Evolutionary conservation across 1,139 yeast genomes (phyloP).

Genomic region (Candida anutae): DNA sequence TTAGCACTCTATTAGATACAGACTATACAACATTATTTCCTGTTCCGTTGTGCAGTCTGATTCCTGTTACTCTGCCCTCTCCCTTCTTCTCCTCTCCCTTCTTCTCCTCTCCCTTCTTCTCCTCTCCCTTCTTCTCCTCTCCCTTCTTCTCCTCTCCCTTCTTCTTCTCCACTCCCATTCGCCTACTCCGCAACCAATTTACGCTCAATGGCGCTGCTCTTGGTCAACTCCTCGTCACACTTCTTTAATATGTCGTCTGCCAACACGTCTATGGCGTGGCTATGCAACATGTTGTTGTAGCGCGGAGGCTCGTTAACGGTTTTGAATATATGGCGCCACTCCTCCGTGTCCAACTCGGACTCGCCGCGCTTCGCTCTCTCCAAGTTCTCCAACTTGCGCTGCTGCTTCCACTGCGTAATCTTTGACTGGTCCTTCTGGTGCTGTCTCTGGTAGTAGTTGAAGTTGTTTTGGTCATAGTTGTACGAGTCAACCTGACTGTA

Average conservation of each 20-base stretch:
- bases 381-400: constrained; percentile 60
- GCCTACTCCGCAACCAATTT: constrained; percentile 23
- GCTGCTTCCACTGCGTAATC: constrained; percentile 65
- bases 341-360: constrained; percentile 48
- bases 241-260: constrained; percentile 60
- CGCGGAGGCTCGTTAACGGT: constrained; percentile 74
- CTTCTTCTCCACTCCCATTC: too few relatives aligned
- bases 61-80: too few relatives aligned
- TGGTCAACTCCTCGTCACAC: constrained; percentile 56
- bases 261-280: constrained; percentile 62
- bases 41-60: too few relatives aligned
- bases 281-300: constrained; percentile 61
- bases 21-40: too few relatives aligned
- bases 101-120: too few relatives aligned
- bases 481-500: constrained; percentile 71
- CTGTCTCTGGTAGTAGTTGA: constrained; percentile 78
- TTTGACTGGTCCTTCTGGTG: constrained; percentile 64
- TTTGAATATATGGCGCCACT: constrained; percentile 61
- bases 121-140: too few relatives aligned
- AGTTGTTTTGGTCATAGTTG: constrained; percentile 75
- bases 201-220: constrained; percentile 51
- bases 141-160: too few relatives aligned
- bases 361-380: constrained; percentile 54
- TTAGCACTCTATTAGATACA: too few relatives aligned
- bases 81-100: too few relatives aligned